A percentile compares a stretch with the other conserved stretches of the same genome.
These are phyloP conservation scores for Phytophthora hibernalis DNA, from an alignment of 352 stramenopile genomes.

Conservation along the genomic window DNA sequence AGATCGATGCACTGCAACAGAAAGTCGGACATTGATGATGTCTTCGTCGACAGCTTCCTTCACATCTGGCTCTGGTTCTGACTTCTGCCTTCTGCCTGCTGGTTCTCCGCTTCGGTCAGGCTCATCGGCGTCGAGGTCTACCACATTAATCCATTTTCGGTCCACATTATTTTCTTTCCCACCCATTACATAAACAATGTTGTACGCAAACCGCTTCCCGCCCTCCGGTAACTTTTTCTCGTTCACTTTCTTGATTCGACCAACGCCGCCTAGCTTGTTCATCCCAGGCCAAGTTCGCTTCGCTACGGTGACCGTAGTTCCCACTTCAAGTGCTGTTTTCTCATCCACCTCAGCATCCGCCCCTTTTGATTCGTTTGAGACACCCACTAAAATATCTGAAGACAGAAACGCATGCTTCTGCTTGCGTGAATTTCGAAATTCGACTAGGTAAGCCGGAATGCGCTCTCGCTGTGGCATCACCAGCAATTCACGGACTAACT, in stretches of 20 bases:
- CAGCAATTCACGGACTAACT: conserved; percentile 45
- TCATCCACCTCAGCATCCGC: conserved; percentile 52
- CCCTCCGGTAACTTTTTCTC: conserved; percentile 43
- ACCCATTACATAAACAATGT: conserved; percentile 76
- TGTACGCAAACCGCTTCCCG: conserved; percentile 67
- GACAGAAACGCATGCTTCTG: conserved; percentile 64
- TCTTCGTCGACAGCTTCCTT: conserved; percentile 21
- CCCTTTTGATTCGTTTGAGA: conserved; percentile 45
- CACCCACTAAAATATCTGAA: conserved; percentile 64
- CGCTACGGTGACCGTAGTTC: conserved; percentile 73
- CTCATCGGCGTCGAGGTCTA: conserved; percentile 52
- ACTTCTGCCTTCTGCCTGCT: conserved; percentile 18
- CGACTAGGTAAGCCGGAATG: conserved; percentile 51
- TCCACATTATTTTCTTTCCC: conserved; percentile 82
- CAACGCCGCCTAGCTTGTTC: conserved; percentile 85
- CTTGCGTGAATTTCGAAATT: conserved; percentile 59
- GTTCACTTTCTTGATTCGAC: conserved; percentile 70
- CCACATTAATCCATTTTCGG: conserved; percentile 80
- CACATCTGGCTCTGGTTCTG: conserved; percentile 16
- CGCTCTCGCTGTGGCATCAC: conserved; percentile 55
- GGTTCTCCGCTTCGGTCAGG: conserved; percentile 36
- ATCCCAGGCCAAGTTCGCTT: conserved; percentile 89
- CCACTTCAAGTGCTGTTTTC: conserved; percentile 52
- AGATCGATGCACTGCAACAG: conserved; percentile 29
- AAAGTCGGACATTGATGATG: conserved; percentile 33